phyloP scores from a whole-genome alignment of 1,284 basidiomycete genomes.

The Schizophyllum commune region DNA sequence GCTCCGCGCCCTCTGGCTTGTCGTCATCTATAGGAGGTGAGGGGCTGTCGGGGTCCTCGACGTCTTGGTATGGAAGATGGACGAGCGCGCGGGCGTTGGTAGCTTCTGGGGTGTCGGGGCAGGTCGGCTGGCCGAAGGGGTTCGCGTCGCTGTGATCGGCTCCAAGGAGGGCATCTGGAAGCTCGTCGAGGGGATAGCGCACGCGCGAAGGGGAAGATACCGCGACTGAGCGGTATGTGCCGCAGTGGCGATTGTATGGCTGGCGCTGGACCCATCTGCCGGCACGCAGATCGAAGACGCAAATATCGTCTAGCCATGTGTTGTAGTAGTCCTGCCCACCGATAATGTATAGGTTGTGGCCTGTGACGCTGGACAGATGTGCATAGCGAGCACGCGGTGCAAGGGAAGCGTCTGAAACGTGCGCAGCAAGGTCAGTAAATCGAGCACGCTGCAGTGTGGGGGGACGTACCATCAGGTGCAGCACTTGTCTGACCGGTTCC shows the following conservation, averaged over 20 bases:
- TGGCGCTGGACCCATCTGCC: slow-evolving; percentile 73
- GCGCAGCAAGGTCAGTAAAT: slow-evolving; percentile 15
- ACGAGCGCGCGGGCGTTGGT: slow-evolving; percentile 55
- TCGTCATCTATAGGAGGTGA: slow-evolving; percentile 55
- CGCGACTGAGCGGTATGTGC: slow-evolving; percentile 87
- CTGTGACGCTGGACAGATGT: slow-evolving; percentile 79
- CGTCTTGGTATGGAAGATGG: slow-evolving; percentile 54
- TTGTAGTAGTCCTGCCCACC: slow-evolving; percentile 91
- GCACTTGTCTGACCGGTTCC: neutral
- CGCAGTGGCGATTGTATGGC: slow-evolving; percentile 83
- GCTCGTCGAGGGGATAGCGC: slow-evolving; percentile 59
- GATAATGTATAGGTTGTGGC: slow-evolving; percentile 82
- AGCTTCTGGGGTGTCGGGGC: slow-evolving; percentile 25
- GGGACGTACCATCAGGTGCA: neutral
- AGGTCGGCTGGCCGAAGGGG: slow-evolving; percentile 30
- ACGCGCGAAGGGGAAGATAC: slow-evolving; percentile 65
- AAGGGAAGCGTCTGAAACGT: slow-evolving; percentile 33
- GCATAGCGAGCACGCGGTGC: slow-evolving; percentile 82
- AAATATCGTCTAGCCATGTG: slow-evolving; percentile 88
- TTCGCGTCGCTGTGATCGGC: slow-evolving; percentile 53
- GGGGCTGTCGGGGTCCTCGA: slow-evolving; percentile 24
- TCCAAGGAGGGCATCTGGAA: slow-evolving; percentile 35
- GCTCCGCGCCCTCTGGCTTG: slow-evolving; percentile 32
- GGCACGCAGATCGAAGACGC: slow-evolving; percentile 72
- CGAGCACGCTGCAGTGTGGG: neutral